Conservation (phyloP, 495 filamentous ascomycete genomes). For the Neurospora sp. region DNA sequence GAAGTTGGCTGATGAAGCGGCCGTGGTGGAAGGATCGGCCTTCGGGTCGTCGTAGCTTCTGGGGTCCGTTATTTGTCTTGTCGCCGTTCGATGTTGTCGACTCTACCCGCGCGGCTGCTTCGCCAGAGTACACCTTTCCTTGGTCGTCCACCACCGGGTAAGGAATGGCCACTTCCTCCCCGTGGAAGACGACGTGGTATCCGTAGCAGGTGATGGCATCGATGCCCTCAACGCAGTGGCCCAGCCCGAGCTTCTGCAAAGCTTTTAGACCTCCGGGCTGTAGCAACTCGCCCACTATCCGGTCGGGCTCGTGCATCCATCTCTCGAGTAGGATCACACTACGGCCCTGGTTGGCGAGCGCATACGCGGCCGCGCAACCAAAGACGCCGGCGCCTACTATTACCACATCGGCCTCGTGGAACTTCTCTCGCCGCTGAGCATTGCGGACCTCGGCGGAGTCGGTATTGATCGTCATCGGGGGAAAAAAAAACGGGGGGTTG, state of each 20-base stretch:
- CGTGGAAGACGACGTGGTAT: slow-evolving; percentile 80
- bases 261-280: slow-evolving; percentile 86
- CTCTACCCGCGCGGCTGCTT: slow-evolving; percentile 2
- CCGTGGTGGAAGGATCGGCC: slow-evolving; percentile 77
- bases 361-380: slow-evolving; percentile 77
- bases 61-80: slow-evolving; percentile 6
- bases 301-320: slow-evolving; percentile 86
- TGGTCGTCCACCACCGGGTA: slow-evolving; percentile 44
- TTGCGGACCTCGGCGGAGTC: slow-evolving; percentile 22
- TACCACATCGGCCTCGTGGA: slow-evolving; percentile 61
- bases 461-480: slow-evolving; percentile 5
- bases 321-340: slow-evolving; percentile 85
- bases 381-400: slow-evolving; percentile 86
- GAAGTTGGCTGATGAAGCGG: slow-evolving; percentile 66
- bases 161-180: slow-evolving; percentile 64
- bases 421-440: slow-evolving; percentile 28
- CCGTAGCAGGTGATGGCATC: slow-evolving; percentile 74
- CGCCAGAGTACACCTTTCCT: slow-evolving; percentile 12
- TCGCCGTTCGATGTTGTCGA: slow-evolving; percentile 2
- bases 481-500: not conserved
- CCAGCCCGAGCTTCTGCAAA: slow-evolving; percentile 67
- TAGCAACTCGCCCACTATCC: slow-evolving; percentile 91
- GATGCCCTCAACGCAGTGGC: slow-evolving; percentile 77
- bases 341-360: slow-evolving; percentile 73
- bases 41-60: slow-evolving; percentile 35